Percentiles rank a stretch among this genome's conserved stretches.
These are phyloP conservation scores for Parachlorella kessleri DNA, from an alignment of 139 green algal genomes.

Conservation along the genomic window DNA sequence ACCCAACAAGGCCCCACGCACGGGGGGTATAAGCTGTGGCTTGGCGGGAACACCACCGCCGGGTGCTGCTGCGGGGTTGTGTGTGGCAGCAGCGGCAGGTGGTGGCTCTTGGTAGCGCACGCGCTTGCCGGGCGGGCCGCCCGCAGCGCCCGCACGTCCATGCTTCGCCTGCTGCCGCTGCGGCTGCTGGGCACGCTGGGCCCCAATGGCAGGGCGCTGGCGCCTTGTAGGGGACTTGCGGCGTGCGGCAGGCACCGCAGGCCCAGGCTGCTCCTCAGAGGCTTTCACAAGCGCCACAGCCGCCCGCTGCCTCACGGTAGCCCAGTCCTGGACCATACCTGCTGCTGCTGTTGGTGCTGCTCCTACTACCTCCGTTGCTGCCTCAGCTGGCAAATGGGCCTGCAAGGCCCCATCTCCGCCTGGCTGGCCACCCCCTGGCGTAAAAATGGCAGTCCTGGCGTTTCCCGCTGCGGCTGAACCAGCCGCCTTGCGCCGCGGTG, in stretches of 20 bases:
- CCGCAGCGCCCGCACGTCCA: not conserved
- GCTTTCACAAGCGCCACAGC: not conserved
- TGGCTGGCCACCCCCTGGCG: too few species aligned
- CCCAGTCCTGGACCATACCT: not conserved
- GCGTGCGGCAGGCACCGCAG: not conserved
- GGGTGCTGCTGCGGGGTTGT: not conserved
- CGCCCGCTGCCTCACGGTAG: not conserved
- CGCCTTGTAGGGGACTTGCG: not conserved
- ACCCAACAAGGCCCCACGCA: too few species aligned
- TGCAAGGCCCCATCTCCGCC: too few species aligned
- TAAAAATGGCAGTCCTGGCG: too few species aligned
- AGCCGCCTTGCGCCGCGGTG: too few species aligned
- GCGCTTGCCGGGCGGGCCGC: not conserved
- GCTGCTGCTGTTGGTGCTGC: too few species aligned
- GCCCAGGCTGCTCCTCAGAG: not conserved
- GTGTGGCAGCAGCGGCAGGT: not conserved
- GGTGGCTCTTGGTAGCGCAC: not conserved
- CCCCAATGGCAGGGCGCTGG: not conserved
- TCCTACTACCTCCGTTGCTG: too few species aligned
- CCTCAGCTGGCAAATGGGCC: too few species aligned
- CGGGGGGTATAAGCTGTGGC: too few species aligned
- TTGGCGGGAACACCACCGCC: not conserved
- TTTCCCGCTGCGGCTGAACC: too few species aligned
- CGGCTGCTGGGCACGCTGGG: not conserved
- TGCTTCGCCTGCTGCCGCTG: not conserved